Conservation (phyloP, 1,284 basidiomycete species). For the Fomes fomentarius region DNA sequence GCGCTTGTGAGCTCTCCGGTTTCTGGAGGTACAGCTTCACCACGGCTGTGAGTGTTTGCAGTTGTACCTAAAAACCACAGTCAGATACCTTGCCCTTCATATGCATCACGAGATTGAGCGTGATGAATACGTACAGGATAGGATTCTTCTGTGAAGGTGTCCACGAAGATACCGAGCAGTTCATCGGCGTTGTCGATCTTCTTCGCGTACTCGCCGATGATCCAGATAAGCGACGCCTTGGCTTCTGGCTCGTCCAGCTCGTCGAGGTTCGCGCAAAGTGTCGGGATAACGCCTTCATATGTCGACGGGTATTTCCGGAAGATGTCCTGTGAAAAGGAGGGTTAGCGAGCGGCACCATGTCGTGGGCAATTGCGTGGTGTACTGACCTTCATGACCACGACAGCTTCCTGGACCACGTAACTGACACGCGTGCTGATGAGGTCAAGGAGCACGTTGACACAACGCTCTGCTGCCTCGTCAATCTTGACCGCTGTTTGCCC, state of each 20-base stretch:
- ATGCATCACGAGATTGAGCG: constrained; percentile 2
- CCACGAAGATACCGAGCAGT: constrained; percentile 87
- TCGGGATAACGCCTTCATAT: constrained; percentile 97
- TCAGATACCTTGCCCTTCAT: too few relatives aligned
- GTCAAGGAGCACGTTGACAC: constrained; percentile 91
- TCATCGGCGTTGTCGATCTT: constrained; percentile 98
- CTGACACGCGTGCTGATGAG: constrained; percentile 92
- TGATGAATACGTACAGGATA: constrained; percentile 66
- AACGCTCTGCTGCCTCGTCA: constrained; percentile 89
- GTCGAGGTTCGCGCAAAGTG: constrained; percentile 92
- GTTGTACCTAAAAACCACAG: constrained; percentile 73
- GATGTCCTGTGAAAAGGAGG: constrained; percentile 70
- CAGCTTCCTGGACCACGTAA: constrained; percentile 98
- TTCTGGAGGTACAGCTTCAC: constrained; percentile 97
- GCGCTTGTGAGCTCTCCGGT: constrained; percentile 87
- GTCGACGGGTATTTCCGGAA: constrained; percentile 98
- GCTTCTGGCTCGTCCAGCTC: constrained; percentile 98
- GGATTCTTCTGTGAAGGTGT: constrained; percentile 92
- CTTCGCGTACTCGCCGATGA: constrained; percentile 96
- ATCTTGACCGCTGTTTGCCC: constrained; percentile 98
- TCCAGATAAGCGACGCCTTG: constrained; percentile 98
- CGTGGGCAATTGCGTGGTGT: not conserved
- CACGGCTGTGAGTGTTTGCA: constrained; percentile 94
- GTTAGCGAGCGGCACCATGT: not conserved
- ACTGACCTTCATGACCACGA: constrained; percentile 95